Evolutionary conservation across 73 alveolate genomes (phyloP).

Genomic region (Paramecium tetraurelia): DNA sequence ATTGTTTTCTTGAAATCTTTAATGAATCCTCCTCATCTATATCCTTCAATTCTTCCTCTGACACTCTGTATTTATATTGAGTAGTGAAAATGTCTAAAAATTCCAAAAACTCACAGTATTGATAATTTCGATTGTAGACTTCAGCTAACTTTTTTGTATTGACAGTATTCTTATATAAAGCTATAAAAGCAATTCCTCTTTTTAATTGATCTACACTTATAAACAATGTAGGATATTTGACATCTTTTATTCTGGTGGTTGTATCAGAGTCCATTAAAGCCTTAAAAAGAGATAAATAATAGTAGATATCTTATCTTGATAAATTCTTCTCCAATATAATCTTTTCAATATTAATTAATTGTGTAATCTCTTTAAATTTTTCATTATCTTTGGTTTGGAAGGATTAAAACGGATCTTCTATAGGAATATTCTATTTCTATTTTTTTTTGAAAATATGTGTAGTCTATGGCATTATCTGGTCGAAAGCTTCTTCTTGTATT

Average conservation of each 20-base stretch:
- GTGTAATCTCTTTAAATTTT: neutral
- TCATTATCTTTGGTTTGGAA: neutral
- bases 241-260: neutral
- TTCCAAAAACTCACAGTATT: slow-evolving; percentile 35
- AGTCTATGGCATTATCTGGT: neutral
- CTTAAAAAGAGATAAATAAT: slow-evolving; percentile 18
- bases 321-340: slow-evolving; percentile 7
- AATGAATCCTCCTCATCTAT: neutral
- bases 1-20: neutral
- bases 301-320: neutral
- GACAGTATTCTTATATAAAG: slow-evolving; percentile 31
- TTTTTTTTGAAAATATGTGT: slow-evolving; percentile 12
- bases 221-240: slow-evolving; percentile 25
- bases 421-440: neutral
- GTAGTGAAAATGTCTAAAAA: slow-evolving; percentile 41
- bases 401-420: slow-evolving; percentile 10
- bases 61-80: neutral
- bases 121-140: neutral
- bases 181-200: slow-evolving; percentile 19
- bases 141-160: slow-evolving; percentile 34
- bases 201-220: neutral
- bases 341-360: neutral
- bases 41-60: slow-evolving; percentile 12
- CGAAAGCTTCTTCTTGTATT: neutral
- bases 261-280: slow-evolving; percentile 39